These are phyloP conservation scores for Ephemerocybe angulata DNA, from an alignment of 768 basidiomycete species.

Conservation along the genomic window DNA sequence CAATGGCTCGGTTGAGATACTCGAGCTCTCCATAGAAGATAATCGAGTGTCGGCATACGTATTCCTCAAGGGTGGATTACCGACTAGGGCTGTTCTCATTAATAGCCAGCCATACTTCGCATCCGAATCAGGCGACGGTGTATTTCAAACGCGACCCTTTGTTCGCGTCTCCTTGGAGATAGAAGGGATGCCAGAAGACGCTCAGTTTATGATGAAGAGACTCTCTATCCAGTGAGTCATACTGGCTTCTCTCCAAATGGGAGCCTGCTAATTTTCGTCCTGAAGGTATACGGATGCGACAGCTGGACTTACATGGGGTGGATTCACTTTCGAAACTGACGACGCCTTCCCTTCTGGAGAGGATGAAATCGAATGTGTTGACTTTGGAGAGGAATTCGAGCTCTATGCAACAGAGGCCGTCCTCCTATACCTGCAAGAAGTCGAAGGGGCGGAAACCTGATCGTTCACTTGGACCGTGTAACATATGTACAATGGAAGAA, in stretches of 20 bases:
- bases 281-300: conserved; percentile 46
- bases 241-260: no score
- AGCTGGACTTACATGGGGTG: conserved; percentile 52
- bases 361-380: conserved; percentile 22
- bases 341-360: conserved; percentile 38
- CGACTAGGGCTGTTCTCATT: conserved; percentile 53
- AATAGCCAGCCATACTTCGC: conserved; percentile 53
- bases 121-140: no score
- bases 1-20: conserved; percentile 34
- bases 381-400: conserved; percentile 35
- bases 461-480: no score
- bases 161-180: conserved; percentile 43
- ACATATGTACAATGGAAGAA: no score
- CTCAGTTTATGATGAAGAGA: conserved; percentile 39
- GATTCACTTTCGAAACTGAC: conserved; percentile 52
- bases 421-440: conserved; percentile 36
- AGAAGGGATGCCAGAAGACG: no score
- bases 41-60: conserved; percentile 57
- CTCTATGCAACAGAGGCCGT: conserved; percentile 46
- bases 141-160: conserved; percentile 30
- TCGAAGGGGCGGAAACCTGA: no score
- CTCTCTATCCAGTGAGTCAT: conserved; percentile 41
- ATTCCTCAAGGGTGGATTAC: conserved; percentile 42
- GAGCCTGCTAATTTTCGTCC: no score
- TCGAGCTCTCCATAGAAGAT: conserved; percentile 48